Base-by-base conservation (phyloP, 2,329 filamentous ascomycete genomes). In the Fulvia fulva region DNA sequence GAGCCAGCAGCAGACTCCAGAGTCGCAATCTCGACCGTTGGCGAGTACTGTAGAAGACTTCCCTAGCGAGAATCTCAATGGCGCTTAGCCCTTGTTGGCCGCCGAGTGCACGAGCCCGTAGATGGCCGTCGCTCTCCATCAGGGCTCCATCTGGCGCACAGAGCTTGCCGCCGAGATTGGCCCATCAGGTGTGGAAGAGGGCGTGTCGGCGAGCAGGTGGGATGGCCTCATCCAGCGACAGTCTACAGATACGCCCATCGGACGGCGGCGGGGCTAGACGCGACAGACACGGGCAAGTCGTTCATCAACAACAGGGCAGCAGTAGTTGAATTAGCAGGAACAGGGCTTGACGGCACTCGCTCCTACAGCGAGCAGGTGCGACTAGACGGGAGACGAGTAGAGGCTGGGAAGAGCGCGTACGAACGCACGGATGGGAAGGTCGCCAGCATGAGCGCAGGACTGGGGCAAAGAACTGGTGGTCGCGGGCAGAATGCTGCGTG, bases 141-240 rank as follows among this genome's bases (percentile, higher is more conserved):
- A 43, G 43, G n/a, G 8, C 47, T 26, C 23, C 6, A 25, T 28
- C 47, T 50, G 23, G 12, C n/a, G 23, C 47, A 26, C 47, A 46
- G 41, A 22, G 32, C 50, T 52, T 51, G 57, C 61, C 56, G 55
- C 61, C 61, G 61, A 61, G 58, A 61, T 58, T 63, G 61, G 57
- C 59, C 61, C 61, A 61, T 57, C 32, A 51, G 37, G 46, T 25
- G 47, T 34, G 51, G 43, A 34, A 47, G 30, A 34, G 47, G 47
- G 47, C 47, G 16, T 47, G 44, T n/a, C 22, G 44, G 22, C 21
- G 44, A 47, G 21, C 25, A 47, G n/a, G 21, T 23, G 44, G 21
- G 14, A n/a, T 25, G 8, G 37, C 37, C 16, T 41, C 9, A 19
- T 41, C 1, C 14, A 41, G 37, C 3, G 16, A 7, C 16, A 41